Evolutionary conservation across 2,329 filamentous ascomycete species (phyloP), one percentile per base, ranked within the genome.

Genomic region (Periconia sp.): DNA sequence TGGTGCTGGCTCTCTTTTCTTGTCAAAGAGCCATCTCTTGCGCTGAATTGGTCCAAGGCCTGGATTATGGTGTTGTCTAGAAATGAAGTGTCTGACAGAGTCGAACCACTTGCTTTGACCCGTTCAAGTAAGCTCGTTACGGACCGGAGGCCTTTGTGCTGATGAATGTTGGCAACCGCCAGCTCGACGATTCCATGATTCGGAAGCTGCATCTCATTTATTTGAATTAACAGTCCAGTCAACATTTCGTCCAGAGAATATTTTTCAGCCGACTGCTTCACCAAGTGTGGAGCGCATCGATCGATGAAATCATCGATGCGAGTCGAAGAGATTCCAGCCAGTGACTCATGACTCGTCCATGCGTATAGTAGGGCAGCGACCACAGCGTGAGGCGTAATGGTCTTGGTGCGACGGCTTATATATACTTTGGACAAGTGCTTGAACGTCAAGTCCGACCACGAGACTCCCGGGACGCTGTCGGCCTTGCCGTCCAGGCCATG

Each of bases 181-280:
- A 54, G 22, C 18, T 60, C 49, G 3, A 54, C 25, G 1, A 61
- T 40, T 4, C 43, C 46, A 35, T 48, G 48, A 18, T 54, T 57
- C 21, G 50, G 49, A 10, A 49, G 23, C 8, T 46, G 44, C 11
- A 18, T 22, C 23, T 46, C 24, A 6, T 49, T 33, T 13, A 58
- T 29, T 23, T 43, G 28, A 12, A 34, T 13, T 13, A 61, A 35
- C n/a, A 59, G 35, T 9, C 41, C 37, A 4, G 43, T 42, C 7
- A 62, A 40, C 18, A 49, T 30, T 6, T 43, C 40, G 22, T 48
- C 21, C 15, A 45, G 18, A 26, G 36, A 24, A 8, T 22, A 13
- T 4, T 29, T 23, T 8, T 28, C 22, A 4, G 42, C 17, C 7
- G 42, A 36, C 12, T 47, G 22, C 31, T 36, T 24, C 35, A 25